Conservation (phyloP, 345 rosid genomes). For the Gossypium herbaceum region DNA sequence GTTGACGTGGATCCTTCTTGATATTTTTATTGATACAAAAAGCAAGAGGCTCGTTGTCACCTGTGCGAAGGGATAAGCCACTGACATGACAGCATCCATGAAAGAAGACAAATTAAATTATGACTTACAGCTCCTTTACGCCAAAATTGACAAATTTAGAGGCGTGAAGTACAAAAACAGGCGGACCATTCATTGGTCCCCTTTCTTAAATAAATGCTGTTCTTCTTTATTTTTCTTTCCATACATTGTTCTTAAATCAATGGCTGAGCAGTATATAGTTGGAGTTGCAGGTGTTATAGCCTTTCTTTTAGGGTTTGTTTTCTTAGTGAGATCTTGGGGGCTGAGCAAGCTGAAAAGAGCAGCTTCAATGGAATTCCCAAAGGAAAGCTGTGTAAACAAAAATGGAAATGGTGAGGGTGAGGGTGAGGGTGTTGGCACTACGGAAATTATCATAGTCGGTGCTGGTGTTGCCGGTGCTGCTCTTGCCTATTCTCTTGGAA, state of each 20-base stretch:
- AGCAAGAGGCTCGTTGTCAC: no score
- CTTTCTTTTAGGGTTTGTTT: background rate
- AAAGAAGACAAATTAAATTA: no score
- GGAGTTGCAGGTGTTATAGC: background rate
- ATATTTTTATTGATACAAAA: no score
- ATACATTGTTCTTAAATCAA: background rate
- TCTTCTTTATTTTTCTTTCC: background rate
- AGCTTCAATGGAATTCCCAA: background rate
- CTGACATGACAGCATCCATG: no score
- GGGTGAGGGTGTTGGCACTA: background rate
- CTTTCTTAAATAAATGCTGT: background rate
- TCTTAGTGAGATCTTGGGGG: background rate
- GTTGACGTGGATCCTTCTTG: no score
- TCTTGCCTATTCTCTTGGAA: conserved; percentile 44
- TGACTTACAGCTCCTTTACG: no score
- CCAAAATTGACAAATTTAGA: no score
- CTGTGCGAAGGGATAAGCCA: no score
- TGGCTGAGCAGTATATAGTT: background rate
- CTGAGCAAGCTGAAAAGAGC: background rate
- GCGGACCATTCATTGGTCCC: no score
- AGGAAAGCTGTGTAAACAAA: background rate
- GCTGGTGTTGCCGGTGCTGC: conserved; percentile 36
- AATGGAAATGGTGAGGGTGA: background rate
- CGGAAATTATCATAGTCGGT: conserved; percentile 26
- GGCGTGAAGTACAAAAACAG: no score